Conservation (phyloP, 2,329 filamentous ascomycete species). For the Aspergillus thermomutatus region DNA sequence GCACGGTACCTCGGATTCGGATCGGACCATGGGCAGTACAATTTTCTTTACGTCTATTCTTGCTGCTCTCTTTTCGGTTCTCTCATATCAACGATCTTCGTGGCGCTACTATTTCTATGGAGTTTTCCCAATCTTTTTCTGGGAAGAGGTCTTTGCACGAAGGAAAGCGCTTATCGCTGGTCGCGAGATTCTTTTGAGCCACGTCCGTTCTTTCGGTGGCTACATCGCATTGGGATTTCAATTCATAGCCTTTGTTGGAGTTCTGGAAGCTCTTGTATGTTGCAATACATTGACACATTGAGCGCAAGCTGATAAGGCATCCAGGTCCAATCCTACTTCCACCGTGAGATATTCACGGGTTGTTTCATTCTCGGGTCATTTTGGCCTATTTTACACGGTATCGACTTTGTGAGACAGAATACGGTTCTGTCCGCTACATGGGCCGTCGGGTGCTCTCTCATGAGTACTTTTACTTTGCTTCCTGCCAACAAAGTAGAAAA, state of each 20-base stretch:
- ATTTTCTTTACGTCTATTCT: conserved; percentile 72
- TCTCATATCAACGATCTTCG: conserved; percentile 76
- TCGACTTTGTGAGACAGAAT: conserved; percentile 67
- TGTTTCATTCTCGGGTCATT: conserved; percentile 72
- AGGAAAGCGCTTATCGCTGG: conserved; percentile 68
- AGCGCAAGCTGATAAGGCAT: conserved; percentile 1
- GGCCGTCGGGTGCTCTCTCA: conserved; percentile 71
- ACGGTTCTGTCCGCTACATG: conserved; percentile 64
- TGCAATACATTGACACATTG: neutral
- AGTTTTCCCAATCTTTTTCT: conserved; percentile 90
- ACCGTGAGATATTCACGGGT: conserved; percentile 79
- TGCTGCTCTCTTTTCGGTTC: conserved; percentile 72
- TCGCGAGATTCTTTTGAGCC: conserved; percentile 63
- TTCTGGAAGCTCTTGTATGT: conserved; percentile 74
- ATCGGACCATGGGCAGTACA: conserved; percentile 58
- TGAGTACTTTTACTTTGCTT: conserved; percentile 88
- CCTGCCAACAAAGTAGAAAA: conserved; percentile 83
- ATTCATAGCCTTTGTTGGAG: conserved; percentile 62
- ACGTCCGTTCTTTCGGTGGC: conserved; percentile 61
- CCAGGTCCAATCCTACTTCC: conserved; percentile 86
- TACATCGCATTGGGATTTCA: conserved; percentile 62
- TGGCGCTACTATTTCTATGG: conserved; percentile 85
- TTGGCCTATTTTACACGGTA: conserved; percentile 75
- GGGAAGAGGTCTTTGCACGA: conserved; percentile 88
- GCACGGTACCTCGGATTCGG: conserved; percentile 62